Percentiles rank a stretch among this genome's conserved stretches.
These are phyloP conservation scores for Cladosporium sp. DNA, from an alignment of 2,329 filamentous ascomycete genomes.

Conservation along the genomic window DNA sequence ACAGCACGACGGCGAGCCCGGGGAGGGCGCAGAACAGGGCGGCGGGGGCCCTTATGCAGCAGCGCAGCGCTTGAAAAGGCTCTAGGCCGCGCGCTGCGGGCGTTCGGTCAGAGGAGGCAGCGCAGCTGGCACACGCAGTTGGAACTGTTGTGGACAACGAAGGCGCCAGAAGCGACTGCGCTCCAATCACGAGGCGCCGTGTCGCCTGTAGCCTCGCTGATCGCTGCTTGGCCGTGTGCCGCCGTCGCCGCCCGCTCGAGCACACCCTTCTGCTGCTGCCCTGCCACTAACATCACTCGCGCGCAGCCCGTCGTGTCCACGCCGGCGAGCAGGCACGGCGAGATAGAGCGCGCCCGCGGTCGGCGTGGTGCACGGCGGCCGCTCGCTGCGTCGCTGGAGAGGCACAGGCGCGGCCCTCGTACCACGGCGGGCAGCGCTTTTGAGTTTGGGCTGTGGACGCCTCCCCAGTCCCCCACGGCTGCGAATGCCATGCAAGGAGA, in stretches of 20 bases:
- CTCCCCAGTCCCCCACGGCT: slow-evolving; percentile 1
- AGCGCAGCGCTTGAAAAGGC: slow-evolving; percentile 9
- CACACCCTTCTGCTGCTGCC: slow-evolving; percentile 2
- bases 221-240: slow-evolving; percentile 9
- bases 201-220: slow-evolving; percentile 1
- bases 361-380: background rate
- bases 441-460: slow-evolving; percentile 9
- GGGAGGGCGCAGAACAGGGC: background rate
- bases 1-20: background rate
- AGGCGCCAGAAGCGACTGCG: slow-evolving; percentile 10
- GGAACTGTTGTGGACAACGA: slow-evolving; percentile 9
- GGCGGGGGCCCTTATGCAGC: slow-evolving; percentile 8
- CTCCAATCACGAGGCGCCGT: slow-evolving; percentile 5
- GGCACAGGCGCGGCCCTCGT: slow-evolving; percentile 8
- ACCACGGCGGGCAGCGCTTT: slow-evolving; percentile 7
- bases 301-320: too few species aligned
- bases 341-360: background rate
- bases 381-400: slow-evolving; percentile 7
- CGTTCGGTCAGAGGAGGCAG: slow-evolving; percentile 5
- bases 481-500: slow-evolving; percentile 10
- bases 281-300: background rate
- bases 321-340: too few species aligned
- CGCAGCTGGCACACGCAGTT: slow-evolving; percentile 5
- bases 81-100: slow-evolving; percentile 9
- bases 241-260: slow-evolving; percentile 11